These are phyloP conservation scores for Wickerhamiella lipophila DNA, from an alignment of 805 yeast genomes.

Conservation along the genomic window DNA sequence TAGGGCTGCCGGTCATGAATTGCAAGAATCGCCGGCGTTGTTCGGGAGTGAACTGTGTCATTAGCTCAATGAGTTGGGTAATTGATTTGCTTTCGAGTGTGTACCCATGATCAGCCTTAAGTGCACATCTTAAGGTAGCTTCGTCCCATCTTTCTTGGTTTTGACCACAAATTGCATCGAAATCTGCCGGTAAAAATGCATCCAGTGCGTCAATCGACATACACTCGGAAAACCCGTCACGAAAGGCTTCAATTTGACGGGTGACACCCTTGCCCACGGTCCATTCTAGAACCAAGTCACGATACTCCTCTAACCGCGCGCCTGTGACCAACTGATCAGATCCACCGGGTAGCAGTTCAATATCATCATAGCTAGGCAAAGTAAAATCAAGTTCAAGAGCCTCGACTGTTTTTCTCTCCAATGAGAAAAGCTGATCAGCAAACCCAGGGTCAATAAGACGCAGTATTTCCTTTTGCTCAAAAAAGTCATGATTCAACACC, in stretches of 20 bases:
- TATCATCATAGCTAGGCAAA: constrained; percentile 61
- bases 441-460: constrained; percentile 18
- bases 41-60: constrained; percentile 39
- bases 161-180: constrained; percentile 59
- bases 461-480: constrained; percentile 1
- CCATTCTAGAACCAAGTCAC: constrained; percentile 43
- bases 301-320: constrained; percentile 45
- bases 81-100: constrained; percentile 54
- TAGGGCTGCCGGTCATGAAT: constrained; percentile 87
- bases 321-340: constrained; percentile 35
- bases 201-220: constrained; percentile 64
- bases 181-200: constrained; percentile 63
- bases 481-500: constrained; percentile 30
- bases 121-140: constrained; percentile 40
- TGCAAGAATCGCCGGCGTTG: constrained; percentile 68
- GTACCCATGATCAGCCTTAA: constrained; percentile 87
- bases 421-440: constrained; percentile 14
- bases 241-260: constrained; percentile 54
- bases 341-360: constrained; percentile 50
- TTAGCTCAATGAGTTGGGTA: constrained; percentile 44
- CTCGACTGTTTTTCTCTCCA: constrained; percentile 31
- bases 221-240: constrained; percentile 68
- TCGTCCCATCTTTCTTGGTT: constrained; percentile 72
- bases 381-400: constrained; percentile 52
- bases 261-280: constrained; percentile 52